phyloP scores from a whole-genome alignment of 345 rosid genomes.

The Linum usitatissimum region DNA sequence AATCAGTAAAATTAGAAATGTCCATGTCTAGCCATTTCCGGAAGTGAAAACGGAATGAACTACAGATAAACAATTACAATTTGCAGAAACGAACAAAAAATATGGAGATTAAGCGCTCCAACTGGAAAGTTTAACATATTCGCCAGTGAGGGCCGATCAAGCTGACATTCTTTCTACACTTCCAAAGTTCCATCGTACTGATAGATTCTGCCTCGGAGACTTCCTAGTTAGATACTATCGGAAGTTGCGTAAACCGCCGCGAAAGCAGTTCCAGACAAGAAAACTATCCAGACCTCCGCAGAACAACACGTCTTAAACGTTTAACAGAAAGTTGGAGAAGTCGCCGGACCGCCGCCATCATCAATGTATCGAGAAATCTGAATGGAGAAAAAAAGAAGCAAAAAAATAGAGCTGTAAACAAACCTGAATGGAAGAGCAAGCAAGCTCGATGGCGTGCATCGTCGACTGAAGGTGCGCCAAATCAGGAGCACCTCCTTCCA shows the following conservation, averaged over 20 bases:
- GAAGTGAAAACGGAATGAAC: slow-evolving; percentile 8
- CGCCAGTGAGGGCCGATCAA: too few relatives aligned
- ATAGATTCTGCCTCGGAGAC: not conserved
- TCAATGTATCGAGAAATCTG: not conserved
- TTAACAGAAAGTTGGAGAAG: not conserved
- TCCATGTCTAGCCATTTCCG: slow-evolving; percentile 1
- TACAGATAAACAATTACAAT: not conserved
- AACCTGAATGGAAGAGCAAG: slow-evolving; percentile 91
- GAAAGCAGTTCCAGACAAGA: not conserved
- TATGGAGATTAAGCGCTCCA: not conserved
- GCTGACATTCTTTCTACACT: too few relatives aligned
- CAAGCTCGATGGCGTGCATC: slow-evolving; percentile 89
- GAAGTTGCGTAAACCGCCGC: not conserved
- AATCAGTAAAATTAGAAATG: slow-evolving; percentile 7
- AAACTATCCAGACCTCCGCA: not conserved
- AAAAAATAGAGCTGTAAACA: not conserved
- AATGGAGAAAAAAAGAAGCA: not conserved
- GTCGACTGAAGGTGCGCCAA: slow-evolving; percentile 67
- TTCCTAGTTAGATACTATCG: not conserved
- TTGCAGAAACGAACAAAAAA: not conserved
- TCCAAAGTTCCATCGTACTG: not conserved
- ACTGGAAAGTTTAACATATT: too few relatives aligned
- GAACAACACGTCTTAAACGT: too few relatives aligned
- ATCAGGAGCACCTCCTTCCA: slow-evolving; percentile 29
- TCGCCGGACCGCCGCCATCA: not conserved